Percentiles rank a stretch among this genome's conserved stretches.
Evolutionary conservation across 495 filamentous ascomycete genomes (phyloP).

Genomic region (Clavariopsis aquatica): DNA sequence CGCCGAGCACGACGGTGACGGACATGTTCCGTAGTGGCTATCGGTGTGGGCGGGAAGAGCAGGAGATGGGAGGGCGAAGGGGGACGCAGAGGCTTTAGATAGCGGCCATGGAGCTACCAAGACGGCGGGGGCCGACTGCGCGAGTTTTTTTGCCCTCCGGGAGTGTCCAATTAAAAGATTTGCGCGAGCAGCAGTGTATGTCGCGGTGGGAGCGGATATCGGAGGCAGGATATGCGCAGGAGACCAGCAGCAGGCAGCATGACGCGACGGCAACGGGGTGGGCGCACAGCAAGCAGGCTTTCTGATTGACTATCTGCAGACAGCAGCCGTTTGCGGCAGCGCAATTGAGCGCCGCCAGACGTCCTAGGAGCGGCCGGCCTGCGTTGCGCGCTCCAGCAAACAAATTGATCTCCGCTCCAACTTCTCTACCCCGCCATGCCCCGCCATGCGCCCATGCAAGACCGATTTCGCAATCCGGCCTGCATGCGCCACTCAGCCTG

Average conservation of each 20-base stretch:
- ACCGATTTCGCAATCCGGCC: conserved; percentile 16
- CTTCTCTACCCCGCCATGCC: conserved; percentile 9
- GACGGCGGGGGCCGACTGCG: conserved; percentile 18
- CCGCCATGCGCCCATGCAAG: conserved; percentile 26
- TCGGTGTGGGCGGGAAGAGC: conserved; percentile 6
- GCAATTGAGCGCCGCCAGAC: neutral
- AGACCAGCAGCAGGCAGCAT: conserved; percentile 3
- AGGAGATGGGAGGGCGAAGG: neutral
- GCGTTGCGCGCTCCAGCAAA: neutral
- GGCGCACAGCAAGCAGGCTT: neutral
- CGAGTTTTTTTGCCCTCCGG: conserved; percentile 1
- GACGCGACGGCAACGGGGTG: neutral
- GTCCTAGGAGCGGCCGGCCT: neutral
- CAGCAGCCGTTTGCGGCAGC: neutral
- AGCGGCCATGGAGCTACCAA: neutral
- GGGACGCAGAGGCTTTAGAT: neutral
- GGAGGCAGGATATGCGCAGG: conserved; percentile 18
- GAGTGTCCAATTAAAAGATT: conserved; percentile 33
- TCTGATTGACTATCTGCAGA: neutral
- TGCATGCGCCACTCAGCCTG: conserved; percentile 18
- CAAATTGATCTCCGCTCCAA: neutral
- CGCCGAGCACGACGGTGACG: conserved; percentile 60
- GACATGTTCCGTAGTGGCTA: conserved; percentile 34
- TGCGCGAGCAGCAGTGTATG: conserved; percentile 5
- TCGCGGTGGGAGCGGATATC: conserved; percentile 21